A percentile compares a stretch with the other conserved stretches of the same genome.
Evolutionary conservation across 441 rosid genomes (phyloP).

Genomic region (Gossypium davidsonii): DNA sequence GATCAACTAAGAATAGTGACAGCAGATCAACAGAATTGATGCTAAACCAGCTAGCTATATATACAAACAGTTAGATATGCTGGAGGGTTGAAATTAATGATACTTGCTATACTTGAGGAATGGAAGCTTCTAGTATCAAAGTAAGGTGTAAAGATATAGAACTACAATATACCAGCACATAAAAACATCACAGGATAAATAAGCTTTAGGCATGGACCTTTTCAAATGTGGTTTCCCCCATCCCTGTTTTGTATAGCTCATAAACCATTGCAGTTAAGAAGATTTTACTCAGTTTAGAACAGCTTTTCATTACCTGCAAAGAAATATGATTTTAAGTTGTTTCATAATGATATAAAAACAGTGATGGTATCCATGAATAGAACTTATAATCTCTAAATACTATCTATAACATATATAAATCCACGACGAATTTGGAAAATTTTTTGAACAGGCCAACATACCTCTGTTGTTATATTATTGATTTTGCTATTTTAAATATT

Average conservation of each 20-base stretch:
- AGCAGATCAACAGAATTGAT: neutral
- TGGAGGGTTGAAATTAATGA: neutral
- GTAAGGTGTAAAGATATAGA: neutral
- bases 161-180: neutral
- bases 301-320: slow-evolving; percentile 67
- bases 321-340: slow-evolving; percentile 5
- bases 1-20: neutral
- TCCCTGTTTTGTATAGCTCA: slow-evolving; percentile 91
- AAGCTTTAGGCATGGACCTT: slow-evolving; percentile 39
- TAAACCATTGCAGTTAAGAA: slow-evolving; percentile 90
- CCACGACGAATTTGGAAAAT: no score
- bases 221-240: slow-evolving; percentile 82
- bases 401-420: no score
- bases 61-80: neutral
- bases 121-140: neutral
- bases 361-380: neutral
- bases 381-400: neutral
- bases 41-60: neutral
- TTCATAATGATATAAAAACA: neutral
- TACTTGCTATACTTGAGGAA: neutral
- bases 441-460: no score
- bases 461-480: no score
- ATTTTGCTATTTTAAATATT: no score
- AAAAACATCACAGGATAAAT: neutral
- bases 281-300: slow-evolving; percentile 67